These are phyloP conservation scores for Erigeron philadelphicus DNA, from an alignment of 140 eudicot genomes.

Conservation along the genomic window DNA sequence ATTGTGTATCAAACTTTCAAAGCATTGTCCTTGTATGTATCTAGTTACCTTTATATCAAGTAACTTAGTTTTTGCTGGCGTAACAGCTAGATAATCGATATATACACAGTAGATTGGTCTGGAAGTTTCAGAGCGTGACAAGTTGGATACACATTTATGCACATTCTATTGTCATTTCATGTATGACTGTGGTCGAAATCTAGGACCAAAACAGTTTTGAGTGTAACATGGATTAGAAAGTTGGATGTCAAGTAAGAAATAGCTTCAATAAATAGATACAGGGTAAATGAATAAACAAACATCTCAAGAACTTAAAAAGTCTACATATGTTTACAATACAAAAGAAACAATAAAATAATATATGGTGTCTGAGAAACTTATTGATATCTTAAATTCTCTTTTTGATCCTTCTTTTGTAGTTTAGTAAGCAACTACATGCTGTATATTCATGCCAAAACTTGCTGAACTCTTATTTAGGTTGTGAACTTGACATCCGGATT, in stretches of 20 bases:
- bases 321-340: conserved; percentile 21
- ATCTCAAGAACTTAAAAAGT: conserved; percentile 5
- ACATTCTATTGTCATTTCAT: not conserved
- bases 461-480: conserved; percentile 1
- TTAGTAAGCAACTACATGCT: not conserved
- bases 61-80: too few relatives aligned
- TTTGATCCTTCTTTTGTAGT: conserved; percentile 19
- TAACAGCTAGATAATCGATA: too few relatives aligned
- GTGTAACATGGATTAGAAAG: not conserved
- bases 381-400: conserved; percentile 9
- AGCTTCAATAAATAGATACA: conserved; percentile 10
- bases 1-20: too few relatives aligned
- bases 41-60: too few relatives aligned
- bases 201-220: not conserved
- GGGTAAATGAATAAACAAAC: conserved; percentile 21
- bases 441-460: conserved; percentile 19
- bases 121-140: too few relatives aligned
- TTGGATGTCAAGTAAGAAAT: not conserved
- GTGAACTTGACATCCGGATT: conserved; percentile 82
- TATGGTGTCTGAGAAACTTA: conserved; percentile 24
- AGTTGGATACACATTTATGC: too few relatives aligned
- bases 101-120: too few relatives aligned
- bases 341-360: conserved; percentile 12
- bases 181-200: not conserved
- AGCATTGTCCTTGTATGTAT: too few relatives aligned